Evolutionary conservation across 345 rosid genomes (phyloP), one percentile per base, ranked within the genome.

Genomic region (Sonneratia alba): DNA sequence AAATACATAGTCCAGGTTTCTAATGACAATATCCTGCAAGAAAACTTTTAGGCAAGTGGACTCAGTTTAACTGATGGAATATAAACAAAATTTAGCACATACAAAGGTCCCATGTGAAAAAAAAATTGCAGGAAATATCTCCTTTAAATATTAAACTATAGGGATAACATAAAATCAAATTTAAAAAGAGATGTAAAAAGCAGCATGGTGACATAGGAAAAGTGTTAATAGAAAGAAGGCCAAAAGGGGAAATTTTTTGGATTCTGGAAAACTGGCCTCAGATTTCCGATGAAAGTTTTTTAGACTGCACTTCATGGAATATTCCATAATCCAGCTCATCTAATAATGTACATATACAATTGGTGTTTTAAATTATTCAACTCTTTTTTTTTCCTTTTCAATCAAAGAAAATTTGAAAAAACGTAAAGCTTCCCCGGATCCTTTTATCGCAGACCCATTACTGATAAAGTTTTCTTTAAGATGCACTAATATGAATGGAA

Each of bases 1-100:
- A 69, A 95, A 76, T 38, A 95, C 81, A 70, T 88, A 95, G 79
- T 95, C 98, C 79, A 95, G 89, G 84, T 95, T 95, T 70, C 87
- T 89, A 68, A 95, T 79, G 66, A 82, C 89, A 76, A 92, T 86
- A 67, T 89, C 97, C 97, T 95, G 95, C 81, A 84, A 68, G 68
- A 45, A 72, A 67, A 69, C 71, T 73, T 57, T 62, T 55, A 77
- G 68, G 24, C 72, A 36, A 71, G 47, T 34, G 5, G 36, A 32
- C 5, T n/a, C 16, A 40, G 16, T 1, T 37, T 14, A 42, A 40
- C 9, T 7, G 36, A 42, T 37, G 42, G 48, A 40, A 42, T 22
- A 7, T 59, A 6, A 2, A 61, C 66, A 6, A 61, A 61, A 0
- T 61, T 61, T 22, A 32, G 66, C 66, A 27, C 19, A 61, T 2